Evolutionary conservation across 306 rosid genomes (phyloP), one percentile per base, ranked within the genome.

Genomic region (Dalbergia cultrata): DNA sequence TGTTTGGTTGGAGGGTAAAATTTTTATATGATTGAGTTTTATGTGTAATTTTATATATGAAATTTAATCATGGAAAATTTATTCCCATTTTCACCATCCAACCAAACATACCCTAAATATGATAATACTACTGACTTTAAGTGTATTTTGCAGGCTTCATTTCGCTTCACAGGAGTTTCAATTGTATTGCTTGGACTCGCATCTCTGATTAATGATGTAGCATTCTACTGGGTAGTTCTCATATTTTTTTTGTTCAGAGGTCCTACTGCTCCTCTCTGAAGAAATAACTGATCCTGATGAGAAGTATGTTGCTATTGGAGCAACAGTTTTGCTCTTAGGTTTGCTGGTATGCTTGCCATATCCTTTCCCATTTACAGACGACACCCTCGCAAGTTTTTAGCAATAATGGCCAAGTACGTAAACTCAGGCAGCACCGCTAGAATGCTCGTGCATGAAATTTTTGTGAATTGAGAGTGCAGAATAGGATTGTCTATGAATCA

Each of bases 211-310:
- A 92, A 75, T n/a, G 98, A 95, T 31, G 99, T 96, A 43, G 98
- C 99, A 17, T 95, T 95, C 85, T 95, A 93, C 82, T 95, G 99
- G 98, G 99, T 91, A 16, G 98, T 63, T 82, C 89, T 95, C 74
- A 79, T 95, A 84, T 95, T 93, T 89, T 89, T 95, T 91, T 81
- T 95, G 77, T 98, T 92, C 75, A 82, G 99, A 80, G 99, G 99
- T 63, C 99, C 99, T 56, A 89, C 93, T 41, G 93, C 99, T 86
- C 99, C 99, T 50, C 94, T 86, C 94, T 1, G 93, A 96, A 82
- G 99, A 96, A 90, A 86, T 93, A 74, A 89, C 92, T 13, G 97
- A 89, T 79, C 99, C 99, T 31, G 97, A 86, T 61, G 61, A 79
- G 26, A 96, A 91, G 88, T 92, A 96, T 80, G 88, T 92, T 77